phyloP scores from a whole-genome alignment of 768 basidiomycete species.

The Gyrodon lividus region DNA sequence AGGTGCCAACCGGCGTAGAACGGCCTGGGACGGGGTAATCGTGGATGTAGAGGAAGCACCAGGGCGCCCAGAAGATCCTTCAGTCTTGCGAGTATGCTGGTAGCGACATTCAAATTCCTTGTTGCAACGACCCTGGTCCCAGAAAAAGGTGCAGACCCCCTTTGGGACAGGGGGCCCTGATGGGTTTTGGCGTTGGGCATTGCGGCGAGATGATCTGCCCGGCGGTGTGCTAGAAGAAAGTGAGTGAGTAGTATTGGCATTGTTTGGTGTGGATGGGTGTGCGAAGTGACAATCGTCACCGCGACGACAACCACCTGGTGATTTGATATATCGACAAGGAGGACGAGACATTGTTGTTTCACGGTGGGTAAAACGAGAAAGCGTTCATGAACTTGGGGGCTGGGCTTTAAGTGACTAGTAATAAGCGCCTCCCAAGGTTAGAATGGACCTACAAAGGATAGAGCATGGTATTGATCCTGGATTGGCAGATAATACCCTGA shows the following conservation, averaged over 20 bases:
- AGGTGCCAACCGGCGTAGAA: slow-evolving; percentile 34
- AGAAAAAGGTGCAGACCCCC: slow-evolving; percentile 49
- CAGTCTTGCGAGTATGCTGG: slow-evolving; percentile 32
- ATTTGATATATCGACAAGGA: slow-evolving; percentile 42
- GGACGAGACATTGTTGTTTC: slow-evolving; percentile 23
- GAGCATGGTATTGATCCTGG: not conserved
- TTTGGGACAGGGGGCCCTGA: slow-evolving; percentile 25
- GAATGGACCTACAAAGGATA: not conserved
- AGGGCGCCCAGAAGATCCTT: slow-evolving; percentile 4
- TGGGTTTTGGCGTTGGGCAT: slow-evolving; percentile 1
- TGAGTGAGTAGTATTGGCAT: slow-evolving; percentile 18
- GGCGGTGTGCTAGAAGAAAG: slow-evolving; percentile 6
- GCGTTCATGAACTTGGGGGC: not conserved
- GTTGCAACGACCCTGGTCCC: slow-evolving; percentile 47
- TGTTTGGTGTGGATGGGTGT: slow-evolving; percentile 15
- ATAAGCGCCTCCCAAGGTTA: not conserved
- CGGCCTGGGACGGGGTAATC: slow-evolving; percentile 13
- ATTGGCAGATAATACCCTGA: too few relatives aligned
- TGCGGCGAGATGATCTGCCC: slow-evolving; percentile 7
- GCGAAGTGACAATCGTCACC: slow-evolving; percentile 41
- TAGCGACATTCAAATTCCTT: slow-evolving; percentile 46
- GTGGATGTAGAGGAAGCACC: slow-evolving; percentile 3
- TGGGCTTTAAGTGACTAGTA: not conserved
- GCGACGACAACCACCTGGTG: slow-evolving; percentile 45
- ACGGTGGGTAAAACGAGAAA: not conserved